Percentiles rank a stretch among this genome's conserved stretches.
Evolutionary conservation across 1,284 basidiomycete genomes (phyloP).

Genomic region (Prillingera fragicola): DNA sequence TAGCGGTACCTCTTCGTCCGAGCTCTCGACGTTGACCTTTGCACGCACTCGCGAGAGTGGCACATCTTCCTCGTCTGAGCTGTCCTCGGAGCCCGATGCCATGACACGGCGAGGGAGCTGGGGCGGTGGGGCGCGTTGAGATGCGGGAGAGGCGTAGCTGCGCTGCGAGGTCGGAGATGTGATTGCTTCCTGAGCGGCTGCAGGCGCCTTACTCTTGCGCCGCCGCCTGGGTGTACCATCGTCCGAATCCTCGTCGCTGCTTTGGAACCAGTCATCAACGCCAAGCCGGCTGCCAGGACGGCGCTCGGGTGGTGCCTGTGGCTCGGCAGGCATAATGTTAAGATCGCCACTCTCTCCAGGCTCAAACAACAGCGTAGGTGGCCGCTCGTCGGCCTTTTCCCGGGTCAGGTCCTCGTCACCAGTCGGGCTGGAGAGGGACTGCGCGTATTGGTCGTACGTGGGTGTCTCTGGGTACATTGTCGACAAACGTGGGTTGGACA

Average conservation of each 20-base stretch:
- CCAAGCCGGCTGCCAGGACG: constrained; percentile 12
- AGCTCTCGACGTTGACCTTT: constrained; percentile 17
- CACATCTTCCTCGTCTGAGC: constrained; percentile 26
- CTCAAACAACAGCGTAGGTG: constrained; percentile 8
- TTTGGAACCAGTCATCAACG: constrained; percentile 14
- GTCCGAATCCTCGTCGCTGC: constrained; percentile 14
- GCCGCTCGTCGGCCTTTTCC: constrained; percentile 8
- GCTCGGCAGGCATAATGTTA: neutral
- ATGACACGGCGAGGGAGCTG: neutral
- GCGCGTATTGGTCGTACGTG: neutral
- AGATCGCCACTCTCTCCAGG: neutral
- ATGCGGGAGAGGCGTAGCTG: constrained; percentile 5
- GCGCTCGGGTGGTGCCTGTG: neutral
- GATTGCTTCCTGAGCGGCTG: neutral
- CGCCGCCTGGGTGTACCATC: constrained; percentile 3
- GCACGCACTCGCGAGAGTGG: constrained; percentile 27
- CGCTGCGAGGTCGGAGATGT: constrained; percentile 6
- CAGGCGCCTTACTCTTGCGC: constrained; percentile 3
- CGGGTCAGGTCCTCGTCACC: neutral
- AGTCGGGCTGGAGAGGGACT: neutral
- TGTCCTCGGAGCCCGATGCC: constrained; percentile 8
- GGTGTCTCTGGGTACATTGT: neutral
- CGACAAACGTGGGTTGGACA: neutral
- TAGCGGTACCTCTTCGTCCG: constrained; percentile 44
- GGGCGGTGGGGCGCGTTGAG: neutral